These are phyloP conservation scores for Salix exigua DNA, from an alignment of 345 rosid species.

Conservation along the genomic window DNA sequence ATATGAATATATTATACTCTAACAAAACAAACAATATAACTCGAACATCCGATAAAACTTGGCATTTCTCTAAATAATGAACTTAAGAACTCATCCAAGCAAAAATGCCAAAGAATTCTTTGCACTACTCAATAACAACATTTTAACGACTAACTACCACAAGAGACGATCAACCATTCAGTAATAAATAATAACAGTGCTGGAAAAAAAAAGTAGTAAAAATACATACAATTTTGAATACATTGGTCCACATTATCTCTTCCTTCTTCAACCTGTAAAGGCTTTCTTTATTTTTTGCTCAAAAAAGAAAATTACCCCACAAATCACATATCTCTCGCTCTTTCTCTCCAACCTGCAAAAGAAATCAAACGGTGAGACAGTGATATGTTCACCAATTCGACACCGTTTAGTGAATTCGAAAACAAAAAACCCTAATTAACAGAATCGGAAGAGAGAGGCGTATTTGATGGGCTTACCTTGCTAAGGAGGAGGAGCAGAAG, in stretches of 20 bases:
- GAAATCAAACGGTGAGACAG: neutral
- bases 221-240: conserved; percentile 65
- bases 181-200: neutral
- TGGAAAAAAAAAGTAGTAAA: neutral
- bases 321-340: neutral
- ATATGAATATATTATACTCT: too few species aligned
- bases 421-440: neutral
- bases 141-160: neutral
- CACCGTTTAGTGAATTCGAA: neutral
- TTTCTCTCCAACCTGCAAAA: neutral
- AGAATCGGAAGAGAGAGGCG: neutral
- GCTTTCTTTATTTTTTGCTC: neutral
- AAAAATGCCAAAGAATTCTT: neutral
- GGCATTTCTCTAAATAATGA: neutral
- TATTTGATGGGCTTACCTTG: neutral
- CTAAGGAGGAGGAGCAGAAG: neutral
- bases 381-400: neutral
- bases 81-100: neutral
- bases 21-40: neutral
- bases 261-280: conserved; percentile 10
- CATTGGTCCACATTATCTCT: conserved; percentile 82
- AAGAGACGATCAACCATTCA: neutral
- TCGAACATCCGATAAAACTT: neutral
- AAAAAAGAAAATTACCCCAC: neutral
- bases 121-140: neutral